A percentile compares a stretch with the other conserved stretches of the same genome.
Evolutionary conservation across 306 rosid genomes (phyloP).

Genomic region (Vigna nakashimae): DNA sequence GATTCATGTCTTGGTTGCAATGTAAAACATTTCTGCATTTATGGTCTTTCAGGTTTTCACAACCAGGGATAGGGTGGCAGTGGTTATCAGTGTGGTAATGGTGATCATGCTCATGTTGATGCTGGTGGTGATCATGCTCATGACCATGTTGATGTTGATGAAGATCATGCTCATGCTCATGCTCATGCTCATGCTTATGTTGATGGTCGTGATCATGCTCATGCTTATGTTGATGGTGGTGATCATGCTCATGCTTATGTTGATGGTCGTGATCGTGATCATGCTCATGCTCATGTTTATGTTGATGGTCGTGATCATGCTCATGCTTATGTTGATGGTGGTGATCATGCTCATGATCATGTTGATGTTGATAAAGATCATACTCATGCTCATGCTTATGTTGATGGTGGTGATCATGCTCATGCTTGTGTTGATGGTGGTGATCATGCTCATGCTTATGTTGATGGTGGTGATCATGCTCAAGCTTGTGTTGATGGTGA

Average conservation of each 20-base stretch:
- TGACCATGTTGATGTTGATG: not conserved
- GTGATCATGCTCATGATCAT: not conserved
- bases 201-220: not conserved
- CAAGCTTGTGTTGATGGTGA: not conserved
- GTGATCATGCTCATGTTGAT: too few species aligned
- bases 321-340: not conserved
- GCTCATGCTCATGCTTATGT: not conserved
- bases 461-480: not conserved
- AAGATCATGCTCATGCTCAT: not conserved
- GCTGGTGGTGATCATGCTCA: not conserved
- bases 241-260: constrained; percentile 40
- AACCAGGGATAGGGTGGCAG: constrained; percentile 48
- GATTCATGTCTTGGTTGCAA: constrained; percentile 39
- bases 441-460: not conserved
- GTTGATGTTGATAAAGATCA: not conserved
- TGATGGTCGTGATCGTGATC: constrained; percentile 1
- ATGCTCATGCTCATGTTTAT: not conserved
- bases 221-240: not conserved
- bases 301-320: not conserved
- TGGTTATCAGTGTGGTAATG: constrained; percentile 2
- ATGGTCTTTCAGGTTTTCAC: constrained; percentile 40
- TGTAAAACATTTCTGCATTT: not conserved
- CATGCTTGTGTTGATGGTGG: not conserved
- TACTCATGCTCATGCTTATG: constrained; percentile 4
- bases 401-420: too few species aligned